phyloP scores from a whole-genome alignment of 1,139 yeast species.

The Saccharomyces hybrid region DNA sequence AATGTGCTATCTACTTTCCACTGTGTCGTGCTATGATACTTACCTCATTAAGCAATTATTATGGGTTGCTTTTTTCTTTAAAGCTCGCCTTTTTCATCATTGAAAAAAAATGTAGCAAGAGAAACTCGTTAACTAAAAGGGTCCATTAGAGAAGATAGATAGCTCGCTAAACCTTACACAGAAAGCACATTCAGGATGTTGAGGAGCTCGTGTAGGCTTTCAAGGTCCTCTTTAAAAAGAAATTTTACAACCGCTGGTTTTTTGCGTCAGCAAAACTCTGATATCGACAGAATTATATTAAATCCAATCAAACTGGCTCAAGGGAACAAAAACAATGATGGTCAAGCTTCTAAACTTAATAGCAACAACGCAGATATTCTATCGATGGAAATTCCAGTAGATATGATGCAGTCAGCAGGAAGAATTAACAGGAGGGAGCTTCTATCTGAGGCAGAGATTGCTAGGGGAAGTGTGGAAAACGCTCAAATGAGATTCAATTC shows the following conservation, averaged over 20 bases:
- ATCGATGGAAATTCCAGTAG: not conserved
- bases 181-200: not conserved
- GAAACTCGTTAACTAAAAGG: not conserved
- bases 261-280: conserved; percentile 3
- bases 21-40: not conserved
- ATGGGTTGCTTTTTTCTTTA: not conserved
- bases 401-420: not conserved
- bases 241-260: not conserved
- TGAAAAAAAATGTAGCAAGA: not conserved
- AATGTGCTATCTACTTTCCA: not conserved
- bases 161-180: not conserved
- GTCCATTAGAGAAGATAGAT: not conserved
- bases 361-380: not conserved
- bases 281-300: conserved; percentile 8
- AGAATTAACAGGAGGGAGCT: not conserved
- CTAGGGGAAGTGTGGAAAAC: not conserved
- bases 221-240: not conserved
- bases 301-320: not conserved
- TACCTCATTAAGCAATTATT: not conserved
- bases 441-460: not conserved
- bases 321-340: not conserved
- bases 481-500: conserved; percentile 2
- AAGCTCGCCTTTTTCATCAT: not conserved
- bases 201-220: not conserved
- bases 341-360: not conserved